Evolutionary conservation across 1,284 basidiomycete species (phyloP).

Genomic region (Austropuccinia psidii): DNA sequence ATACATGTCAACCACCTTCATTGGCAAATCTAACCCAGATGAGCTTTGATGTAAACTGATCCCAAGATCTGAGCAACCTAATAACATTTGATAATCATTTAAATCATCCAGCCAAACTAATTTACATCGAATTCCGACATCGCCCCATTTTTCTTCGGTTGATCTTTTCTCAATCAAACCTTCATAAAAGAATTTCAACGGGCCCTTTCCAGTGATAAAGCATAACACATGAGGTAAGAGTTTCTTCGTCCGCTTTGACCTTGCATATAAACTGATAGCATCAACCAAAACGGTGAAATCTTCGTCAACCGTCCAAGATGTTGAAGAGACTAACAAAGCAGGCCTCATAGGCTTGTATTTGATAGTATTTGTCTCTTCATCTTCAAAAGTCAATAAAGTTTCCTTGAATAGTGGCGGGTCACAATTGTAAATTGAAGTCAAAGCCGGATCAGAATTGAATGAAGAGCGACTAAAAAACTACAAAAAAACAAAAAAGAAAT

Average conservation of each 20-base stretch:
- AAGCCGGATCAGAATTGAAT: slow-evolving; percentile 38
- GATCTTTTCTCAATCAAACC: slow-evolving; percentile 57
- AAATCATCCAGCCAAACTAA: slow-evolving; percentile 47
- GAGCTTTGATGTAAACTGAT: slow-evolving; percentile 84
- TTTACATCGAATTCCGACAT: slow-evolving; percentile 63
- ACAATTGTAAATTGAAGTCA: slow-evolving; percentile 55
- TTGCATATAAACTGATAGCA: slow-evolving; percentile 62
- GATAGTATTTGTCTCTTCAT: slow-evolving; percentile 46
- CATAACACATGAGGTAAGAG: slow-evolving; percentile 53
- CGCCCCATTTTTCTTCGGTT: slow-evolving; percentile 58
- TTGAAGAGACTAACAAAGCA: slow-evolving; percentile 80
- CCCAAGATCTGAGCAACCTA: slow-evolving; percentile 84
- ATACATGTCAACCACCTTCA: slow-evolving; percentile 99
- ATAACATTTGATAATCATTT: not conserved
- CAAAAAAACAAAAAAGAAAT: not conserved
- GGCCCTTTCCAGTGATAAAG: slow-evolving; percentile 86
- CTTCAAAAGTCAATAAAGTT: slow-evolving; percentile 38
- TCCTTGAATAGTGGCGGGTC: too few relatives aligned
- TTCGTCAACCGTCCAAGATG: slow-evolving; percentile 96
- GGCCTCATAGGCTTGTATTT: slow-evolving; percentile 60
- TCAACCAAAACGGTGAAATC: slow-evolving; percentile 77
- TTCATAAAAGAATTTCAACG: slow-evolving; percentile 68
- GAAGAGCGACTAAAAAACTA: slow-evolving; percentile 34
- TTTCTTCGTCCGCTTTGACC: slow-evolving; percentile 49
- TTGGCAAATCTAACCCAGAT: slow-evolving; percentile 84